Evolutionary conservation across 2,329 filamentous ascomycete species (phyloP).

Genomic region (Ophiostoma ips): DNA sequence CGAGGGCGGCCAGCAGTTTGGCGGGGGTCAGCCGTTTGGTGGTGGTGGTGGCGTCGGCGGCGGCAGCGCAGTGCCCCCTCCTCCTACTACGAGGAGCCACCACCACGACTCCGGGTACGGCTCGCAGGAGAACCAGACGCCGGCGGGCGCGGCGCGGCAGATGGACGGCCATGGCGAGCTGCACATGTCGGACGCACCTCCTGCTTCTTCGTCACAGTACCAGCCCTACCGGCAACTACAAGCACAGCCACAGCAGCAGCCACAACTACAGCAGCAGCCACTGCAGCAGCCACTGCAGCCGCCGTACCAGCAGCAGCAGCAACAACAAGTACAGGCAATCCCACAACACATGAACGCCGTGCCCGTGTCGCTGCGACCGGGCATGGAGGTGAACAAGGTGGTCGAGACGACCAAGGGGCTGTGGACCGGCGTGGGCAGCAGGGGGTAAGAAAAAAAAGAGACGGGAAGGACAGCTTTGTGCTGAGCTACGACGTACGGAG

Average conservation of each 20-base stretch:
- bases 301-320: not conserved
- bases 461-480: too few relatives aligned
- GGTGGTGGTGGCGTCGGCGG: too few relatives aligned
- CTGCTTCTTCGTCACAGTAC: not conserved
- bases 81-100: too few relatives aligned
- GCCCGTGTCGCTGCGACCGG: constrained; percentile 40
- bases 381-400: constrained; percentile 40
- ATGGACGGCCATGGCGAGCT: not conserved
- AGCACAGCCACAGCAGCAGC: not conserved
- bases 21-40: not conserved
- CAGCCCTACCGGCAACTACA: not conserved
- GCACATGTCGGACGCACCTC: not conserved
- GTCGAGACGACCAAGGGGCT: constrained; percentile 51
- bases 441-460: too few relatives aligned
- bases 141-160: not conserved
- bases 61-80: too few relatives aligned
- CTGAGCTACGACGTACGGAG: too few relatives aligned
- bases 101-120: constrained; percentile 37
- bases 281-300: not conserved
- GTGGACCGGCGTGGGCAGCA: constrained; percentile 31
- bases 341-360: not conserved
- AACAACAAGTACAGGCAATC: not conserved
- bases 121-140: constrained; percentile 22
- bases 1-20: constrained; percentile 29
- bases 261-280: too few relatives aligned